Base-by-base conservation (phyloP, 2,329 filamentous ascomycete species). In the Hortaea werneckii region DNA sequence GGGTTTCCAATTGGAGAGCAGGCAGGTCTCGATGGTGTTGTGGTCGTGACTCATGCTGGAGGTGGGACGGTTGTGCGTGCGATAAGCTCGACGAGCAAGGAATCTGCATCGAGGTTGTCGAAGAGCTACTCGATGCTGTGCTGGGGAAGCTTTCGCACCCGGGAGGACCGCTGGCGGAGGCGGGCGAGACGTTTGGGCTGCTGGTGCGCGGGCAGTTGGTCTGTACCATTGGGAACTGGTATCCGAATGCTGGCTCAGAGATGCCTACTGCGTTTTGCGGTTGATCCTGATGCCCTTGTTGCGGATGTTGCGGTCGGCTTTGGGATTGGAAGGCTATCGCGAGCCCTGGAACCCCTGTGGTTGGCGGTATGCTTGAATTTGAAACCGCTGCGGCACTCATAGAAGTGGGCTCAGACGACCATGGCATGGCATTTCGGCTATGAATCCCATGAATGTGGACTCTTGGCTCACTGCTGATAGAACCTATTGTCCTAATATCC, bases 401-500 rank as follows among this genome's bases (percentile, higher is more conserved):
- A 6, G 30, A 39, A 5, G 34, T 29, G 28, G 30, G 26, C 6
- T 53, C 54, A 7, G 40, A 43, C 13, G 55, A 54, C 59, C 59
- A 62, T 7, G 56, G 53, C 58, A 62, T 57, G 26, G 58, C 56
- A 20, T 52, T 53, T 26, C 58, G 55, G 42, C 57, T 60, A 46
- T 62, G 51, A 11, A 60, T 54, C 37, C 57, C 58, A 39, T 54
- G 53, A 11, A 58, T 53, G 37, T 57, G 56, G 10, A 46, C 51
- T 10, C 54, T 42, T 3, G 47, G 42, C 30, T 56, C 57, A 26
- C 37, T 40, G 9, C 44, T 49, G 47, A 53, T 54, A 2, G 54
- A 56, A 6, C 50, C 52, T 30, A 60, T 44, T 2, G 56, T 55
- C 10, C 53, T 42, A 28, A 59, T 52, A 27, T 58, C 51, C 10